Percentiles rank a stretch among this genome's conserved stretches.
Conservation (phyloP, 192 early-diverging fungal species). For the Coemansia brasiliensis region DNA sequence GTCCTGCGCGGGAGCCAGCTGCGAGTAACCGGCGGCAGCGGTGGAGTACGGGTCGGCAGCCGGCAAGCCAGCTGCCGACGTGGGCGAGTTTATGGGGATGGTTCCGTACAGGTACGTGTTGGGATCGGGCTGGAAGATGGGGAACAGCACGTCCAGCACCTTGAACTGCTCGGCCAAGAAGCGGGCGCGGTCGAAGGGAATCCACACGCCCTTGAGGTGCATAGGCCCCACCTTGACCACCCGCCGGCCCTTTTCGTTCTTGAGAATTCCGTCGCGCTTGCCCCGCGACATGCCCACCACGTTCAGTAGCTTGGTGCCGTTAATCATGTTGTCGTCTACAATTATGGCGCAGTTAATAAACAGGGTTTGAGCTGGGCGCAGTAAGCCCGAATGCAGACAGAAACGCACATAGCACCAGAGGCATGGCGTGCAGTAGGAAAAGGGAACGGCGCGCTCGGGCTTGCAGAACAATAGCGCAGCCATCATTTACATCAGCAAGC, state of each 20-base stretch:
- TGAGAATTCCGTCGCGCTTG: constrained; percentile 81
- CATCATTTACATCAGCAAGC: neutral
- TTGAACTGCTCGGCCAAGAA: constrained; percentile 70
- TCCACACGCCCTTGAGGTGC: constrained; percentile 88
- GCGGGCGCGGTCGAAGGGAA: constrained; percentile 67
- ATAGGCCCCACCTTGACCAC: constrained; percentile 87
- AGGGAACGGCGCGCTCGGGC: constrained; percentile 3
- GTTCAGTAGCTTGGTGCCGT: constrained; percentile 85
- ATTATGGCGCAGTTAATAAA: constrained; percentile 8
- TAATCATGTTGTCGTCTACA: constrained; percentile 83
- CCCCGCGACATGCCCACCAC: constrained; percentile 86
- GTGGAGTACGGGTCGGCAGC: constrained; percentile 40
- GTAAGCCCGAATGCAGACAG: constrained; percentile 14
- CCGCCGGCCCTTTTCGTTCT: constrained; percentile 82
- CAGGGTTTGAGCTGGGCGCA: constrained; percentile 8
- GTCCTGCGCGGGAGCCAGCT: constrained; percentile 45
- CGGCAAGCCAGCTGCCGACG: constrained; percentile 40
- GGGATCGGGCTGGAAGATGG: constrained; percentile 75
- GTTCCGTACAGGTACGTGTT: constrained; percentile 63
- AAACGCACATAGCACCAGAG: neutral
- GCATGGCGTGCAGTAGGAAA: neutral
- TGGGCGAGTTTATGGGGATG: constrained; percentile 49
- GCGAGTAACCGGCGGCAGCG: constrained; percentile 39
- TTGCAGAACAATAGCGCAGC: constrained; percentile 1
- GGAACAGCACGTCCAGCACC: constrained; percentile 70